Conservation (phyloP, 129 eudicot genomes). For the Kitagawia praeruptora region DNA sequence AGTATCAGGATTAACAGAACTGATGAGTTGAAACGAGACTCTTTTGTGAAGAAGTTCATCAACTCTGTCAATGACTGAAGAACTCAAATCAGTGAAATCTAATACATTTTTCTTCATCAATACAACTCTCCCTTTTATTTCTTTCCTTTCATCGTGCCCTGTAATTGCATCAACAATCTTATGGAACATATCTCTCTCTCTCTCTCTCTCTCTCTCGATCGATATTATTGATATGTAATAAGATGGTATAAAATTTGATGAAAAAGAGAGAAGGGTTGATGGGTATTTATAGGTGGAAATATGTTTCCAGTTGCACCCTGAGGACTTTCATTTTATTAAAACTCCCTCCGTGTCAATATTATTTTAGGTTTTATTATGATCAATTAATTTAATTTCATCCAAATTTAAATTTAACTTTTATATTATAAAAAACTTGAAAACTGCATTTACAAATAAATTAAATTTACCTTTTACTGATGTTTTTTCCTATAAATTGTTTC, state of each 20-base stretch:
- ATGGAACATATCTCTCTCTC: constrained; percentile 7
- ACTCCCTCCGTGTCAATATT: no score
- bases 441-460: no score
- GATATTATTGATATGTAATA: no score
- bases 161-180: constrained; percentile 9
- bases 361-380: no score
- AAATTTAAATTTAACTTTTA: no score
- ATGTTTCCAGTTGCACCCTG: not conserved
- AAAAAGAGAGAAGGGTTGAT: not conserved
- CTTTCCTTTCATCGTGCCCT: constrained; percentile 13
- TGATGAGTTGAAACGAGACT: constrained; percentile 55
- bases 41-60: constrained; percentile 41
- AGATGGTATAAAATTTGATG: not conserved
- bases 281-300: not conserved
- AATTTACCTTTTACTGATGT: no score
- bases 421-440: no score
- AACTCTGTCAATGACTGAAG: constrained; percentile 21
- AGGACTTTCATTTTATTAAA: not conserved
- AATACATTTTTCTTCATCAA: constrained; percentile 51
- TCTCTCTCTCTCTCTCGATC: not conserved
- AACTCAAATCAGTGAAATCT: constrained; percentile 20
- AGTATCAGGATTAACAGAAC: constrained; percentile 30
- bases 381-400: no score
- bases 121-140: constrained; percentile 48
- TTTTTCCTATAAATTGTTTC: no score